phyloP scores from a whole-genome alignment of 768 basidiomycete species.

The Lyophyllum atratum region DNA sequence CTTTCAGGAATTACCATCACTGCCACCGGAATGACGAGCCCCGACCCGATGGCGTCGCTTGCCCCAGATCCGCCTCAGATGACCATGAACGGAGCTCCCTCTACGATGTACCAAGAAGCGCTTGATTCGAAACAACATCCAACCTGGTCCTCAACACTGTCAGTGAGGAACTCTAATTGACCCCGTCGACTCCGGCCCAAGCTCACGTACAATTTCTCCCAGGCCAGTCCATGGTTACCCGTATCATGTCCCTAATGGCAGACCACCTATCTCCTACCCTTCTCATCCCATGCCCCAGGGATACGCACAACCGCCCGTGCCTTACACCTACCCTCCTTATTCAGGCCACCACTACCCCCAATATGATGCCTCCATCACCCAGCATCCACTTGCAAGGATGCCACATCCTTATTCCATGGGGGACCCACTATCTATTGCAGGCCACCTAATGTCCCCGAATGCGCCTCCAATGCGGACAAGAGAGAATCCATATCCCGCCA shows the following conservation, averaged over 20 bases:
- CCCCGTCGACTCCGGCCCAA: neutral
- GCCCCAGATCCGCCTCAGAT: slow-evolving; percentile 4
- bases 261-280: slow-evolving; percentile 8
- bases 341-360: slow-evolving; percentile 16
- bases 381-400: slow-evolving; percentile 7
- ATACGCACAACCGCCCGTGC: slow-evolving; percentile 7
- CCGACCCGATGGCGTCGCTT: slow-evolving; percentile 25
- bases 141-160: neutral
- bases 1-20: slow-evolving; percentile 22
- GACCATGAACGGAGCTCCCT: neutral
- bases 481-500: slow-evolving; percentile 21
- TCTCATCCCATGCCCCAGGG: slow-evolving; percentile 9
- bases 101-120: slow-evolving; percentile 1
- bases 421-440: neutral
- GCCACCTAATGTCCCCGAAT: slow-evolving; percentile 1
- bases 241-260: slow-evolving; percentile 6
- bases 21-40: neutral
- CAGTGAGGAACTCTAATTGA: neutral
- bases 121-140: slow-evolving; percentile 1
- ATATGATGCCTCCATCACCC: slow-evolving; percentile 8
- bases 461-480: slow-evolving; percentile 7
- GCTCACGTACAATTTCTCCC: slow-evolving; percentile 5
- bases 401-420: slow-evolving; percentile 8
- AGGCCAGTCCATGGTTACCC: slow-evolving; percentile 12
- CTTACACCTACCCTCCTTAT: slow-evolving; percentile 20